These are phyloP conservation scores for Astrothelium subdiscretum DNA, from an alignment of 495 filamentous ascomycete species.

Conservation along the genomic window DNA sequence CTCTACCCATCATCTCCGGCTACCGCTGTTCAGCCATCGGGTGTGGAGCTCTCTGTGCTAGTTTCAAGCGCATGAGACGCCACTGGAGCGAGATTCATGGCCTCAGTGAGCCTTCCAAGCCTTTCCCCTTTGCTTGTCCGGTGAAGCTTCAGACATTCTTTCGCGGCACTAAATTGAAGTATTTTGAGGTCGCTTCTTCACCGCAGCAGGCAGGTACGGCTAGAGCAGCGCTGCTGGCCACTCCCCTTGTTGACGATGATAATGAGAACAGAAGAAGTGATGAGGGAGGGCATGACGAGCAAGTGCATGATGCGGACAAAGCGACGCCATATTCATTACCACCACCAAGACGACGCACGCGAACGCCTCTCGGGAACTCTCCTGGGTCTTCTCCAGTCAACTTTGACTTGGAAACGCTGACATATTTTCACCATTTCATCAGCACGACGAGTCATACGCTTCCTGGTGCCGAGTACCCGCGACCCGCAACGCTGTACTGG, in stretches of 20 bases:
- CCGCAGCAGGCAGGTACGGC: neutral
- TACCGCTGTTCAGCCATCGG: constrained; percentile 19
- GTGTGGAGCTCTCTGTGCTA: constrained; percentile 24
- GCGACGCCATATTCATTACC: neutral
- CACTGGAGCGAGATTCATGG: constrained; percentile 27
- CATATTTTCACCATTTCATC: constrained; percentile 31
- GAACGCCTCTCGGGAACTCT: neutral
- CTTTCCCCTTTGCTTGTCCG: constrained; percentile 8
- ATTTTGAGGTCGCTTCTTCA: constrained; percentile 24
- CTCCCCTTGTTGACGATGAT: neutral
- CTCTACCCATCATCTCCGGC: constrained; percentile 23
- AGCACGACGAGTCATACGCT: constrained; percentile 26
- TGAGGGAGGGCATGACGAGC: neutral
- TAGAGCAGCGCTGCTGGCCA: neutral
- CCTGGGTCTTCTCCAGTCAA: constrained; percentile 4
- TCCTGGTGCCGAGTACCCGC: constrained; percentile 13
- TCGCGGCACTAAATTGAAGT: constrained; percentile 29
- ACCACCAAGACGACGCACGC: neutral
- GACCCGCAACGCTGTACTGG: constrained; percentile 14
- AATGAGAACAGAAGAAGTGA: neutral
- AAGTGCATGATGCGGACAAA: neutral
- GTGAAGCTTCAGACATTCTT: constrained; percentile 29
- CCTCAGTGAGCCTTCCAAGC: constrained; percentile 8
- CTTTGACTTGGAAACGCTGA: constrained; percentile 24
- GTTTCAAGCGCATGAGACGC: constrained; percentile 25